phyloP scores from a whole-genome alignment of 2,329 filamentous ascomycete genomes.

The Botrytis tulipae region DNA sequence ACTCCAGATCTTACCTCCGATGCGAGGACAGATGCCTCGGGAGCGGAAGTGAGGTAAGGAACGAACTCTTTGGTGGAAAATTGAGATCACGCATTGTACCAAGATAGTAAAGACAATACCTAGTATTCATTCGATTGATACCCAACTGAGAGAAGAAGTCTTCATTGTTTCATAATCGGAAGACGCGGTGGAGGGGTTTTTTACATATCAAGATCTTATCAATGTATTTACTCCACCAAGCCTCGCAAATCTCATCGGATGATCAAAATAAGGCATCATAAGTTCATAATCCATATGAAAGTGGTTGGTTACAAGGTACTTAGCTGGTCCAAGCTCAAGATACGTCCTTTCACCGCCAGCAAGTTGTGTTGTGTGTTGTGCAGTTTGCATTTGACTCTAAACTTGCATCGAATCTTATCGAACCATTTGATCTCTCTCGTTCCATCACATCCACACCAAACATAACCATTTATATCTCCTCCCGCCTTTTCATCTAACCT shows the following conservation, averaged over 20 bases:
- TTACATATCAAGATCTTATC: background rate
- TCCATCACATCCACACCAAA: conserved; percentile 2
- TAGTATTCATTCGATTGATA: background rate
- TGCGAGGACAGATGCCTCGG: background rate
- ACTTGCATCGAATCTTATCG: conserved; percentile 13
- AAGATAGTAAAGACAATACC: background rate
- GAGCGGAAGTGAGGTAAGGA: background rate
- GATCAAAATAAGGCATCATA: background rate
- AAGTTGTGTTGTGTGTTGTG: background rate
- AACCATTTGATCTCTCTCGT: background rate
- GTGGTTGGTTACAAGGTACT: background rate
- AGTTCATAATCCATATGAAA: background rate
- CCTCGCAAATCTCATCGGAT: background rate
- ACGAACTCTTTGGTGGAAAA: background rate
- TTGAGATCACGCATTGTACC: background rate
- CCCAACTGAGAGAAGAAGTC: background rate
- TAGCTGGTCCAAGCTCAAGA: background rate
- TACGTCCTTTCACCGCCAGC: background rate
- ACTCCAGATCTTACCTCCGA: background rate
- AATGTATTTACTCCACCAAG: background rate
- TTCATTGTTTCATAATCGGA: background rate
- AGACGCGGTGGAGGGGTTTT: background rate
- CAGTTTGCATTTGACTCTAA: conserved; percentile 2
- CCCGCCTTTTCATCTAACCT: background rate
- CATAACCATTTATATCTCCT: conserved; percentile 12